Base-by-base conservation (phyloP, 2,329 filamentous ascomycete genomes). In the Ophiostoma ips region DNA sequence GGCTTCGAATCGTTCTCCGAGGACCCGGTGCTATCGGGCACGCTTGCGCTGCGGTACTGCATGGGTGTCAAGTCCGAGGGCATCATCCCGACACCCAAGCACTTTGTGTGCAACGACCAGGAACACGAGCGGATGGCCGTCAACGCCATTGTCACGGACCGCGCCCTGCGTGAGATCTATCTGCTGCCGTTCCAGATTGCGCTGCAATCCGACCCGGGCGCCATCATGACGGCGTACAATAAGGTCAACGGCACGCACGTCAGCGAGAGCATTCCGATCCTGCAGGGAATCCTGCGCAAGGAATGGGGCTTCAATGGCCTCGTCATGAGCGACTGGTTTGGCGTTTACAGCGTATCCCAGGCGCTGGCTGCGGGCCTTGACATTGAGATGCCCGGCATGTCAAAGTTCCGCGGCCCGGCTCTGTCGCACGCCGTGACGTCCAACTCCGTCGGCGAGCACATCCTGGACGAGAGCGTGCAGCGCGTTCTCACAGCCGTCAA, bases 41-140 rank as follows among this genome's bases (percentile, higher is more conserved):
- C 50, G n/a, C 56, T 62, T 30, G 58, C 62, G 46, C 65, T 65
- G 59, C 62, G 31, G 56, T 61, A 36, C 59, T 64, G 34, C 30
- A 61, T 61, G 46, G 65, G 65, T 12, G 62, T 67, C 19, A 62
- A 68, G 53, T 58, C 59, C 11, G 60, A 58, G 43, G 61, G 61
- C 16, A 59, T 68, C 30, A 58, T 60, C 21, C 63, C 66, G n/a
- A 66, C 63, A 3, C 62, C 65, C 41, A 68, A 68, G 58, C 66
- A 68, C 53, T 66, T 67, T 56, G 61, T 65, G 13, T 65, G 63
- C 53, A 68, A 67, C 58, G 65, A 68, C 48, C 62, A 64, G 55
- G 66, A 68, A 53, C 61, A 65, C 51, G 60, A 62, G 47, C 58
- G 65, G 13, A 65, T 63, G 53, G 59, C 60, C 7, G 61, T 64